Conservation (phyloP, 139 green algal genomes). For the Chlamydomonas schloesseri region DNA sequence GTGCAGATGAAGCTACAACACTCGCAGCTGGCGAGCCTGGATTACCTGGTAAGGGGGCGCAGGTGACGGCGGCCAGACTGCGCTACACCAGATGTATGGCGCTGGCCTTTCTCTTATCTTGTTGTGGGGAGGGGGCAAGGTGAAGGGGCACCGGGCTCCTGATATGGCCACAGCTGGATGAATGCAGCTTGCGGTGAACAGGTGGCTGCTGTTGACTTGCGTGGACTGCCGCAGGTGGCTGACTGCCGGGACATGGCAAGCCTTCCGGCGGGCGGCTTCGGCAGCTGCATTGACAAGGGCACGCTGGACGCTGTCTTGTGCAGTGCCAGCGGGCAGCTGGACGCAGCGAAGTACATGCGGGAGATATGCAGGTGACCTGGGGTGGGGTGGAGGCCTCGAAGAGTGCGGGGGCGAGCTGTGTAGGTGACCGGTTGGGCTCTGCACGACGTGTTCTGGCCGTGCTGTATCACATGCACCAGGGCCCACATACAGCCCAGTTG, state of each 20-base stretch:
- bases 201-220: no score
- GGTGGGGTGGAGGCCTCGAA: neutral
- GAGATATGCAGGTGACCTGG: slow-evolving; percentile 34
- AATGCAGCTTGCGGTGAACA: no score
- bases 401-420: no score
- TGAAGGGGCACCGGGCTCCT: no score
- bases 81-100: no score
- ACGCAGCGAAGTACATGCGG: slow-evolving; percentile 40
- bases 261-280: neutral
- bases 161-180: no score
- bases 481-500: neutral
- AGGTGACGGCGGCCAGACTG: no score
- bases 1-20: slow-evolving; percentile 16
- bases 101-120: no score
- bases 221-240: neutral
- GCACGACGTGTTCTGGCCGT: no score
- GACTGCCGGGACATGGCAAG: slow-evolving; percentile 53
- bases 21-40: neutral
- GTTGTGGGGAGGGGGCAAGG: no score
- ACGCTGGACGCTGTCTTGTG: slow-evolving; percentile 58
- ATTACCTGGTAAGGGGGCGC: slow-evolving; percentile 15
- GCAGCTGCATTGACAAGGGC: slow-evolving; percentile 24
- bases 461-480: neutral
- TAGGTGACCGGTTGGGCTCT: neutral
- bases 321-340: slow-evolving; percentile 36